Evolutionary conservation across 768 basidiomycete species (phyloP), one percentile per base, ranked within the genome.

Genomic region (Russula sp.): DNA sequence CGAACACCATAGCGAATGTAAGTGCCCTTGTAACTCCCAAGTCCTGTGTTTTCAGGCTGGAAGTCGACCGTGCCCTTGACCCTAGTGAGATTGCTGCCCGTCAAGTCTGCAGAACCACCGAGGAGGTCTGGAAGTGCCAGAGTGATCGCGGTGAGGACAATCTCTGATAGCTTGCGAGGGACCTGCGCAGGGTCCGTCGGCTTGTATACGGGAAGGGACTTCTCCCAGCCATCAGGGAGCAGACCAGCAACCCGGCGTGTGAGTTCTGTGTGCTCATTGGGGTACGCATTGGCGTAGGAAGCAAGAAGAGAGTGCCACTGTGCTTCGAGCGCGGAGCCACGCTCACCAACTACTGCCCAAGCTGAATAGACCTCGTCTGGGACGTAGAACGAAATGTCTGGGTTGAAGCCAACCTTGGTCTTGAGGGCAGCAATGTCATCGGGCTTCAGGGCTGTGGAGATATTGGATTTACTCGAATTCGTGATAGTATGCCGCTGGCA

Each of bases 1-100:
- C 95, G 91, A 61, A 98, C 94, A 83, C 95, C 95, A 78, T 89
- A 98, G 59, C 94, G 89, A 73, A 98, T 85, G 75, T 98, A 97
- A 52, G 87, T 89, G 57, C 95, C 95, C 61, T 84, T 76, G 75
- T 94, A 96, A 63, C 74, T 80, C 62, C 95, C 95, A 49, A 96
- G 81, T 37, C 85, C 85, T 20, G 91, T 94, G 77, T 80, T 85
- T 20, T 90, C 89, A 47, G 84, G 89, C 75, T 98, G 95, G 87
- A 98, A 96, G 77, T 98, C 95, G 63, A 85, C 78, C n/a, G 82
- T 82, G 59, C 76, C 77, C 78, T 92, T 92, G 72, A 88, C 90
- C 75, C 91, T 86, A 69, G 94, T 96, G 70, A 95, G 79, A 78
- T 95, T 96, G 73, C 86, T 89, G 61, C 91, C 86, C n/a, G 94